phyloP scores from a whole-genome alignment of 1,284 basidiomycete genomes.

The Stygiomarasmius scandens region DNA sequence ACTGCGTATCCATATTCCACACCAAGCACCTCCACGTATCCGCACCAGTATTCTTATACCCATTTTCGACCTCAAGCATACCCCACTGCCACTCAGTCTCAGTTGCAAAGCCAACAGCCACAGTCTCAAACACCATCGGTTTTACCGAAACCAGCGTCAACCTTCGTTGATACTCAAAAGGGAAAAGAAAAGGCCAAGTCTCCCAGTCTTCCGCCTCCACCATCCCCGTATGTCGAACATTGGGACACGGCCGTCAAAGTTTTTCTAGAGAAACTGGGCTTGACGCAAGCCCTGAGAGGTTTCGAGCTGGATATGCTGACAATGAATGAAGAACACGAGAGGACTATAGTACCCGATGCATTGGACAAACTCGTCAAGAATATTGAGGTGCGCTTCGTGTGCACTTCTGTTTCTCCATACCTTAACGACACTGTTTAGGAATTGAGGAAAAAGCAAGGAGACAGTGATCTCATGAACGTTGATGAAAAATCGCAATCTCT shows the following conservation, averaged over 20 bases:
- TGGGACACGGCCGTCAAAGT: constrained; percentile 64
- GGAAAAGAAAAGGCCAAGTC: constrained; percentile 5
- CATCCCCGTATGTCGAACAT: constrained; percentile 48
- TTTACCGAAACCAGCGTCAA: neutral
- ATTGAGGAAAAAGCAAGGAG: constrained; percentile 13
- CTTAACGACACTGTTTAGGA: constrained; percentile 16
- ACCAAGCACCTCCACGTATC: constrained; percentile 10
- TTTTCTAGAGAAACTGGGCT: constrained; percentile 58
- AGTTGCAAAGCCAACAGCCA: neutral
- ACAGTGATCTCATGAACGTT: neutral
- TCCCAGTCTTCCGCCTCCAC: constrained; percentile 35
- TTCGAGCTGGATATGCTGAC: constrained; percentile 74
- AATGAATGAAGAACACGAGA: constrained; percentile 68
- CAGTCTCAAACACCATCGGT: neutral
- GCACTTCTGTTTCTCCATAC: constrained; percentile 1
- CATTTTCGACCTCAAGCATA: constrained; percentile 5
- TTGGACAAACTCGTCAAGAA: constrained; percentile 53
- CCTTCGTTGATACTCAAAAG: neutral
- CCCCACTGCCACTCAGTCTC: neutral
- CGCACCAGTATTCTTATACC: constrained; percentile 15
- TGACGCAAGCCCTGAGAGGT: constrained; percentile 62
- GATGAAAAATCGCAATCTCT: constrained; percentile 37
- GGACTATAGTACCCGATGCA: constrained; percentile 53
- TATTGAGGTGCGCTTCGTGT: constrained; percentile 48
- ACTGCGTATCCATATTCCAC: constrained; percentile 14